A percentile compares a stretch with the other conserved stretches of the same genome.
phyloP scores from a whole-genome alignment of 2,329 filamentous ascomycete genomes.

The Pseudogymnoascus sp. region DNA sequence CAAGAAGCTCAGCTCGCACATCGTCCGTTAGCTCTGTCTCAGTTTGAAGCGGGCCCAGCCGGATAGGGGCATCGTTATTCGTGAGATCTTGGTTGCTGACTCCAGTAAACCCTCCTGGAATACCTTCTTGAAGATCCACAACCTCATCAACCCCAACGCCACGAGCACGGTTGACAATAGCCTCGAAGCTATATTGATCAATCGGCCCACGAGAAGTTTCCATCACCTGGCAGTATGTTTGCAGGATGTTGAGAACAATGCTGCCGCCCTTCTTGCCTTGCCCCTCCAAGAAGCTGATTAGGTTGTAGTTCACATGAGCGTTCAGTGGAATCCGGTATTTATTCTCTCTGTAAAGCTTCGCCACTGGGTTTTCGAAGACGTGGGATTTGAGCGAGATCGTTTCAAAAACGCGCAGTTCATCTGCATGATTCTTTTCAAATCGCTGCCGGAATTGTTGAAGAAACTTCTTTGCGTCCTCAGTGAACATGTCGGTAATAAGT shows the following conservation, averaged over 20 bases:
- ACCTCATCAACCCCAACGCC: slow-evolving; percentile 53
- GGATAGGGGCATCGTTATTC: slow-evolving; percentile 51
- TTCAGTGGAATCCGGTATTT: slow-evolving; percentile 90
- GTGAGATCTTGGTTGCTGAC: slow-evolving; percentile 53
- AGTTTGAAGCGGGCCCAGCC: slow-evolving; percentile 74
- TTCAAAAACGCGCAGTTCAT: slow-evolving; percentile 70
- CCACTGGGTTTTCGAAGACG: slow-evolving; percentile 65
- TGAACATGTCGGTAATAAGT: slow-evolving; percentile 63
- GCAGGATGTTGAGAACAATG: slow-evolving; percentile 67
- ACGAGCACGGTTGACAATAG: slow-evolving; percentile 48
- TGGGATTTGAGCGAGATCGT: slow-evolving; percentile 71
- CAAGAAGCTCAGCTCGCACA: slow-evolving; percentile 76
- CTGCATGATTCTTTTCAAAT: slow-evolving; percentile 71
- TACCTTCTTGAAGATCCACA: slow-evolving; percentile 53
- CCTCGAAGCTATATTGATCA: slow-evolving; percentile 55
- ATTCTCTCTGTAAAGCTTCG: slow-evolving; percentile 73
- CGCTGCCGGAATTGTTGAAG: slow-evolving; percentile 57
- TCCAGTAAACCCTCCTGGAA: slow-evolving; percentile 53
- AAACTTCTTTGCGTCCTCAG: slow-evolving; percentile 65
- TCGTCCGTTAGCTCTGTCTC: slow-evolving; percentile 77
- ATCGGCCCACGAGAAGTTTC: slow-evolving; percentile 53
- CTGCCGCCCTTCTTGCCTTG: slow-evolving; percentile 74
- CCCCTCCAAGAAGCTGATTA: slow-evolving; percentile 84
- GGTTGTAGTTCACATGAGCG: slow-evolving; percentile 68
- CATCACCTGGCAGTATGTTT: slow-evolving; percentile 49